Conservation (phyloP, 805 yeast genomes). For the Tetrapisispora pingtungensis region DNA sequence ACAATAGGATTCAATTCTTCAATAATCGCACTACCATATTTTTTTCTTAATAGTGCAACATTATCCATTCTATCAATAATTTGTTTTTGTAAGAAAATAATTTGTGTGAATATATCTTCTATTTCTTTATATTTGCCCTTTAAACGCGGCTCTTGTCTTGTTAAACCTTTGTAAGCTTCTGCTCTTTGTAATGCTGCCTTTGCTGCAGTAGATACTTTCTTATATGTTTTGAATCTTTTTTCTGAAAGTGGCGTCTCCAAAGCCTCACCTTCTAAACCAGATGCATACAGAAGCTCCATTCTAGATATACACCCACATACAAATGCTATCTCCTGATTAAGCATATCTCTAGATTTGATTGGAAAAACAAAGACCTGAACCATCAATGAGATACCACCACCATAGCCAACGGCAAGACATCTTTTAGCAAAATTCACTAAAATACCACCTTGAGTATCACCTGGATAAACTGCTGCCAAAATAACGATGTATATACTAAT, state of each 20-base stretch:
- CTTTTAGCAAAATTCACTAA: conserved; percentile 38
- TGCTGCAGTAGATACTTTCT: conserved; percentile 29
- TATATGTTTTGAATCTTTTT: conserved; percentile 26
- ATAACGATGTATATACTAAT: conserved; percentile 39
- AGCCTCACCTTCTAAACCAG: conserved; percentile 33
- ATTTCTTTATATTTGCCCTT: conserved; percentile 37
- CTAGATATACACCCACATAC: conserved; percentile 33
- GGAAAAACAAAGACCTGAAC: conserved; percentile 40
- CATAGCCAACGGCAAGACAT: conserved; percentile 41
- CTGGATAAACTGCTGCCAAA: conserved; percentile 36
- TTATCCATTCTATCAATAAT: conserved; percentile 40
- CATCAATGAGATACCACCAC: conserved; percentile 38
- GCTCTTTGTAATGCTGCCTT: conserved; percentile 34
- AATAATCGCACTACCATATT: conserved; percentile 38
- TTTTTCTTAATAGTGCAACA: conserved; percentile 32
- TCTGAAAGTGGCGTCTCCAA: conserved; percentile 22
- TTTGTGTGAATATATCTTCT: conserved; percentile 34
- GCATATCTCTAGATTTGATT: conserved; percentile 37
- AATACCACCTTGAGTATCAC: conserved; percentile 31
- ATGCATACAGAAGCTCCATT: conserved; percentile 31
- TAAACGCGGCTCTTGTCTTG: conserved; percentile 39
- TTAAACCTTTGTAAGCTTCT: conserved; percentile 31
- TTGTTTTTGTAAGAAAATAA: conserved; percentile 37
- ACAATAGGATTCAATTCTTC: conserved; percentile 35
- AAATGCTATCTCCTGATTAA: conserved; percentile 34